Conservation (phyloP, 2,329 filamentous ascomycete genomes). For the Raffaelea arxii region DNA sequence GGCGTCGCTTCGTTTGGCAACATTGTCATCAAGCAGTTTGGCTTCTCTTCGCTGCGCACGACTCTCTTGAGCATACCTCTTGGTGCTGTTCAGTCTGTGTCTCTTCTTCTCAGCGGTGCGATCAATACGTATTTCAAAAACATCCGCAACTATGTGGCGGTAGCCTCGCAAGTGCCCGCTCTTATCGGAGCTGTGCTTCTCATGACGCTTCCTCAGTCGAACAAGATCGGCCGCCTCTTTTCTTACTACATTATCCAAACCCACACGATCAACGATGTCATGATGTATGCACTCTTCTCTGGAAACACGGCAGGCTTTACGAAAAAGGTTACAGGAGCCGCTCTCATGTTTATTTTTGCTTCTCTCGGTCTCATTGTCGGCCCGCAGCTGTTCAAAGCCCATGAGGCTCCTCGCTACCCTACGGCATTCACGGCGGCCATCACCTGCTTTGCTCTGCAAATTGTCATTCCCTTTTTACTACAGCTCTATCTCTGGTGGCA, state of each 20-base stretch:
- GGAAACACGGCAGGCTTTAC: slow-evolving; percentile 60
- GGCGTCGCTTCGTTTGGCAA: slow-evolving; percentile 29
- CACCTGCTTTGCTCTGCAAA: slow-evolving; percentile 45
- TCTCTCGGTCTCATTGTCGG: slow-evolving; percentile 40
- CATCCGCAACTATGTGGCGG: slow-evolving; percentile 33
- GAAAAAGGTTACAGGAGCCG: slow-evolving; percentile 57
- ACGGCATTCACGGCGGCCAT: slow-evolving; percentile 30
- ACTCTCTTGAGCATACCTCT: slow-evolving; percentile 54
- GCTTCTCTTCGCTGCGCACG: slow-evolving; percentile 43
- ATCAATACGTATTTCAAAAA: slow-evolving; percentile 28
- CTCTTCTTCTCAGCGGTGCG: slow-evolving; percentile 44
- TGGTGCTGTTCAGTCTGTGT: slow-evolving; percentile 48
- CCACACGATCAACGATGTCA: slow-evolving; percentile 42
- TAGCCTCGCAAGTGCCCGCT: slow-evolving; percentile 24
- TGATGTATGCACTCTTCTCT: slow-evolving; percentile 50
- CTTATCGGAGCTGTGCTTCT: slow-evolving; percentile 34
- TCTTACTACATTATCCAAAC: slow-evolving; percentile 42
- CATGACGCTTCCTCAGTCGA: slow-evolving; percentile 32
- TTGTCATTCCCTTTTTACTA: slow-evolving; percentile 36
- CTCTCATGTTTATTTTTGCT: slow-evolving; percentile 53
- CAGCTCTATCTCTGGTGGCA: slow-evolving; percentile 37
- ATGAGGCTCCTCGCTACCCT: slow-evolving; percentile 5
- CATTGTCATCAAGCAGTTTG: slow-evolving; percentile 46
- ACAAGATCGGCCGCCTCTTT: slow-evolving; percentile 38
- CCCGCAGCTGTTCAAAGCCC: slow-evolving; percentile 5